These are phyloP conservation scores for Volvox africanus DNA, from an alignment of 139 green algal genomes.

Conservation along the genomic window DNA sequence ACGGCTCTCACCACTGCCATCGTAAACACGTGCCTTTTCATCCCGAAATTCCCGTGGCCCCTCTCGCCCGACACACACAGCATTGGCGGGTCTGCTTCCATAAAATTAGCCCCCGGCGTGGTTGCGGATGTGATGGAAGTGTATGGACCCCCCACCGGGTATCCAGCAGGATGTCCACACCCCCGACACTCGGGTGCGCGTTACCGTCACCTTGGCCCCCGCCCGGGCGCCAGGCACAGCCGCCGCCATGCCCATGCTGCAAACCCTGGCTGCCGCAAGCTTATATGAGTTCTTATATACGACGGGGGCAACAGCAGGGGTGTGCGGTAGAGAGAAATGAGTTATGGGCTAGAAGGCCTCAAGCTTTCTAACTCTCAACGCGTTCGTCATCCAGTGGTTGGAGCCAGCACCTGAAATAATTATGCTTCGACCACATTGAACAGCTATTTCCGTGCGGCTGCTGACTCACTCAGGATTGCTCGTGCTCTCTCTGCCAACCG, in stretches of 20 bases:
- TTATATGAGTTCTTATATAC: not conserved
- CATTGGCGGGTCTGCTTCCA: too few relatives aligned
- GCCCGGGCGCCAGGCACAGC: not conserved
- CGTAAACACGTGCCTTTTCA: too few relatives aligned
- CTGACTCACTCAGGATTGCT: not conserved
- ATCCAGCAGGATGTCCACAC: conserved; percentile 31
- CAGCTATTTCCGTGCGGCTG: not conserved
- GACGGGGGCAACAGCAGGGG: not conserved
- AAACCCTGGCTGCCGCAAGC: not conserved
- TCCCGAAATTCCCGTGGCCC: too few relatives aligned
- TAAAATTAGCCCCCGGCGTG: too few relatives aligned
- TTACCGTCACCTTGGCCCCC: conserved; percentile 10
- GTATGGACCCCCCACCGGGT: not conserved
- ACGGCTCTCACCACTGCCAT: too few relatives aligned
- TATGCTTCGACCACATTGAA: too few relatives aligned
- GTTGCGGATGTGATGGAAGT: too few relatives aligned
- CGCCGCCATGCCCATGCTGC: conserved; percentile 7
- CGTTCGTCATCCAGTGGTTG: too few relatives aligned
- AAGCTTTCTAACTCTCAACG: too few relatives aligned
- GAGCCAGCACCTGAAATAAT: too few relatives aligned
- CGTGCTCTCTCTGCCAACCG: not conserved
- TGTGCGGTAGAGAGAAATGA: not conserved
- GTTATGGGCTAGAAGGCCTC: too few relatives aligned
- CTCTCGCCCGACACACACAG: too few relatives aligned
- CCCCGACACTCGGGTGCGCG: conserved; percentile 12